Percentiles rank a stretch among this genome's conserved stretches.
Conservation (phyloP, 495 filamentous ascomycete species). For the Aspergillus cristatus region DNA sequence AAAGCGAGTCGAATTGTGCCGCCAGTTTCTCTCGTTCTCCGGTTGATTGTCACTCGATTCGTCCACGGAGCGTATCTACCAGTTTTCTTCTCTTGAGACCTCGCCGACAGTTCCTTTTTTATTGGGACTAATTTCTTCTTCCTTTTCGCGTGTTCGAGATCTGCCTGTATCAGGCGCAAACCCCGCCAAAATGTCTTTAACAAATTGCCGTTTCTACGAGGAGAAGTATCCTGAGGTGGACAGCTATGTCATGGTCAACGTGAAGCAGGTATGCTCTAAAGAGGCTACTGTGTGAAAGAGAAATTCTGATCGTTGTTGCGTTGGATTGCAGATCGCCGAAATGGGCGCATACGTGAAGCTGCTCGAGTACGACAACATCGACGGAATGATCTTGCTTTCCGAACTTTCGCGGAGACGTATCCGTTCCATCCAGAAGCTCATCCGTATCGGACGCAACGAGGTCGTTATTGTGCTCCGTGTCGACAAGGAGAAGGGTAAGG, state of each 20-base stretch:
- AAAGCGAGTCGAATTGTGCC: conserved; percentile 36
- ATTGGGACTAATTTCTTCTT: too few relatives aligned
- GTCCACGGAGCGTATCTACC: background rate
- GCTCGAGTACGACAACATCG: conserved; percentile 98
- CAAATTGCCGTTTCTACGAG: conserved; percentile 98
- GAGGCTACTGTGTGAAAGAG: background rate
- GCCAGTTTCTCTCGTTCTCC: conserved; percentile 4
- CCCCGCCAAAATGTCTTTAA: conserved; percentile 78
- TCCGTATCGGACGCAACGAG: conserved; percentile 94
- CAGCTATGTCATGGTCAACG: conserved; percentile 98
- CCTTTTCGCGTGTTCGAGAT: conserved; percentile 5
- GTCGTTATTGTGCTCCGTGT: conserved; percentile 96
- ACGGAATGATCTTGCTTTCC: conserved; percentile 97
- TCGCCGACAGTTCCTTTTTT: too few relatives aligned
- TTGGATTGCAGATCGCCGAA: conserved; percentile 72
- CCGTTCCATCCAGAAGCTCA: conserved; percentile 96
- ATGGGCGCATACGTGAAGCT: conserved; percentile 99
- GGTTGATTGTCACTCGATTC: conserved; percentile 3
- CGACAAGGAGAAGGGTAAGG: conserved; percentile 92
- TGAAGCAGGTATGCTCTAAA: conserved; percentile 62
- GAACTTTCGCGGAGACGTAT: conserved; percentile 96
- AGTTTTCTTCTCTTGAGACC: too few relatives aligned
- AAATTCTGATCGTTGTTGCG: conserved; percentile 5
- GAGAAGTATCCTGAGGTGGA: conserved; percentile 98
- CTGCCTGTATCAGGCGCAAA: conserved; percentile 31